Evolutionary conservation across 441 rosid species (phyloP).

Genomic region (Euphorbia corollata): DNA sequence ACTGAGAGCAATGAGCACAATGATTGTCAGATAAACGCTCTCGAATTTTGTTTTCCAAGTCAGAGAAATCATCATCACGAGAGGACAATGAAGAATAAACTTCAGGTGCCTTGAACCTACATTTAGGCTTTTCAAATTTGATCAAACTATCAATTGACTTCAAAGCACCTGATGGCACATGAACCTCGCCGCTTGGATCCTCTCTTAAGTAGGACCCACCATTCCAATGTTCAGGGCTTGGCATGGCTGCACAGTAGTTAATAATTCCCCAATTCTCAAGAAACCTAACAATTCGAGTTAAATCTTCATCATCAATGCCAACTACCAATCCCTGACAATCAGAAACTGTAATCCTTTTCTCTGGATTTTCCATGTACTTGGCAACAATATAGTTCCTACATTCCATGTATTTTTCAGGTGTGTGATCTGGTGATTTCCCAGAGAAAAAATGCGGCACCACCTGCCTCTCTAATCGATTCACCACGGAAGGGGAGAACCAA

Average conservation of each 20-base stretch:
- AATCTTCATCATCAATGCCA: constrained; percentile 60
- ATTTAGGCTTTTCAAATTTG: constrained; percentile 89
- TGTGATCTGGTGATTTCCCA: constrained; percentile 69
- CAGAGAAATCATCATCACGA: constrained; percentile 45
- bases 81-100: constrained; percentile 44
- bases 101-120: constrained; percentile 67
- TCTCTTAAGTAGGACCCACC: constrained; percentile 57
- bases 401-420: constrained; percentile 81
- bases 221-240: constrained; percentile 49
- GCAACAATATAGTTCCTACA: constrained; percentile 79
- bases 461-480: constrained; percentile 88
- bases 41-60: constrained; percentile 77
- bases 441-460: constrained; percentile 94
- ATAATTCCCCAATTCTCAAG: constrained; percentile 98
- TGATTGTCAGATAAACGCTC: constrained; percentile 66
- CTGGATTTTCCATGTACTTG: constrained; percentile 78
- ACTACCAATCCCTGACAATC: constrained; percentile 59
- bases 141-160: constrained; percentile 93
- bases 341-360: constrained; percentile 51
- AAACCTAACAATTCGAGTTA: constrained; percentile 74
- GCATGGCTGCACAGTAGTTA: constrained; percentile 61
- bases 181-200: constrained; percentile 76
- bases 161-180: constrained; percentile 79
- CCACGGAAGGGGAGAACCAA: constrained; percentile 82
- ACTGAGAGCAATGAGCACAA: constrained; percentile 67